phyloP scores from a whole-genome alignment of 2,329 filamentous ascomycete species.

The Juglanconis juglandina region DNA sequence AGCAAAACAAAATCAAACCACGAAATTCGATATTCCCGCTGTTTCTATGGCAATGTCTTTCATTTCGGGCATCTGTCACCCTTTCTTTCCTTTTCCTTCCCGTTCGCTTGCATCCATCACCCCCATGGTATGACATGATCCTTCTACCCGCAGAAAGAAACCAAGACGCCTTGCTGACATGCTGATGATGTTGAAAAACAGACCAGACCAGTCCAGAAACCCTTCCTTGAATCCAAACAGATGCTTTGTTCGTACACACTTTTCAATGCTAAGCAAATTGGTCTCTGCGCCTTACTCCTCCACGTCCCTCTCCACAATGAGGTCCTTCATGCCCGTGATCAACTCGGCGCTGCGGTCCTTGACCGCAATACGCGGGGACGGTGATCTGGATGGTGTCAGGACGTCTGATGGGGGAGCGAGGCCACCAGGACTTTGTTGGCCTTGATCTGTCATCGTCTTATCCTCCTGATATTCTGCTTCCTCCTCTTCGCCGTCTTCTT shows the following conservation, averaged over 20 bases:
- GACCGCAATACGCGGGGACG: slow-evolving; percentile 24
- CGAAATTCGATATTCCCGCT: not conserved
- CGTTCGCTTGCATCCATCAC: not conserved
- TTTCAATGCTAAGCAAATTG: not conserved
- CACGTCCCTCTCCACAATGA: slow-evolving; percentile 43
- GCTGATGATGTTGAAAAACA: not conserved
- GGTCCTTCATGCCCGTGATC: slow-evolving; percentile 56
- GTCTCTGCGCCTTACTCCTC: slow-evolving; percentile 21
- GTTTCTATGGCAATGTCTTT: not conserved
- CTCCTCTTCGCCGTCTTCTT: slow-evolving; percentile 38
- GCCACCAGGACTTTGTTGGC: not conserved
- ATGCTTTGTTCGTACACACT: not conserved
- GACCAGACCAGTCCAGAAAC: not conserved
- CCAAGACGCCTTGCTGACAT: slow-evolving; percentile 11
- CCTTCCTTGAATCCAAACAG: not conserved
- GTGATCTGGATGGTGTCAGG: slow-evolving; percentile 1
- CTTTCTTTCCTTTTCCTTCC: not conserved
- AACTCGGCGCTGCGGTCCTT: slow-evolving; percentile 53
- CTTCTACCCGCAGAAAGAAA: not conserved
- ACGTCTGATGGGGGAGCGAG: slow-evolving; percentile 13
- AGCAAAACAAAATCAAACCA: not conserved
- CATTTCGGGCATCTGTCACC: not conserved
- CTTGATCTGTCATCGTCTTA: slow-evolving; percentile 23
- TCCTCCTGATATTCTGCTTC: slow-evolving; percentile 31
- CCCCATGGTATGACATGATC: not conserved